Evolutionary conservation across 2,329 filamentous ascomycete genomes (phyloP).

Genomic region (Samsoniella hepiali): DNA sequence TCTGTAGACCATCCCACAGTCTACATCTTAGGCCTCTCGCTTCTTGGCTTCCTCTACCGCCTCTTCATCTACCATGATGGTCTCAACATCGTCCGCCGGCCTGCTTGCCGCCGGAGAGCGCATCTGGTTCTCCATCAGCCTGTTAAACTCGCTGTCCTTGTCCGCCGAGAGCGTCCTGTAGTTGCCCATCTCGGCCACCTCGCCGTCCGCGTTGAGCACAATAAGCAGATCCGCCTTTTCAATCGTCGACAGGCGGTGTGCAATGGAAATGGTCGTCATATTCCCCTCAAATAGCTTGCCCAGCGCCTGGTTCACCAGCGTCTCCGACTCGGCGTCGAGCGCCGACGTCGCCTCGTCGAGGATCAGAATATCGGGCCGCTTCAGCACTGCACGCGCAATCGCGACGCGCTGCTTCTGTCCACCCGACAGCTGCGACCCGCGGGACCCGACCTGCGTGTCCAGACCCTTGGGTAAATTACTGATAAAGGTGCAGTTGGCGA

Average conservation of each 20-base stretch:
- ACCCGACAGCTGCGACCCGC: conserved; percentile 89
- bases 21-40: background rate
- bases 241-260: conserved; percentile 92
- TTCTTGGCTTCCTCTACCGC: background rate
- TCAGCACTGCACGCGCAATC: conserved; percentile 90
- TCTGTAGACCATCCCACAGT: background rate
- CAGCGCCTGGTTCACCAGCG: conserved; percentile 89
- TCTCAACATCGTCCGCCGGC: background rate
- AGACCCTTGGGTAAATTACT: conserved; percentile 93
- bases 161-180: conserved; percentile 73
- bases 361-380: conserved; percentile 94
- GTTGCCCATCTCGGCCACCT: conserved; percentile 84
- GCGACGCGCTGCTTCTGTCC: conserved; percentile 98
- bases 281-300: conserved; percentile 74
- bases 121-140: conserved; percentile 99
- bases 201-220: conserved; percentile 80
- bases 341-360: conserved; percentile 97
- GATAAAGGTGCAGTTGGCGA: conserved; percentile 96
- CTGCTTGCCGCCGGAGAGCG: background rate
- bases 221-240: conserved; percentile 94
- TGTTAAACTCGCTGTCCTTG: conserved; percentile 82
- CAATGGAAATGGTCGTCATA: conserved; percentile 97
- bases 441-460: conserved; percentile 90
- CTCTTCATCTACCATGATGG: conserved; percentile 2
- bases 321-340: conserved; percentile 96